phyloP scores from a whole-genome alignment of 768 basidiomycete genomes.

The Naganishia kalamii region DNA sequence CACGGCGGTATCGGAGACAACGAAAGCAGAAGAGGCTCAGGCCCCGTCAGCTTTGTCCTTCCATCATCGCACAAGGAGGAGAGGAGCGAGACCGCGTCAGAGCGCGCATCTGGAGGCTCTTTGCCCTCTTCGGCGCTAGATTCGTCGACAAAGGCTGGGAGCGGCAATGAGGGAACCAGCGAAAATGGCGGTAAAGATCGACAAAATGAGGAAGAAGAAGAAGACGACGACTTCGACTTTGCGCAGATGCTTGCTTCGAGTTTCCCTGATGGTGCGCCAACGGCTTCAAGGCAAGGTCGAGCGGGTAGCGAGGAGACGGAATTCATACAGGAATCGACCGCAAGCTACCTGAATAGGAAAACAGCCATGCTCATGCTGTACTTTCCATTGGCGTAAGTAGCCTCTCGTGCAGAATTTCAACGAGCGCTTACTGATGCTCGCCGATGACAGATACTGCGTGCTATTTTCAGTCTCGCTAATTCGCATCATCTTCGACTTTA shows the following conservation, averaged over 20 bases:
- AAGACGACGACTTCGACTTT: slow-evolving; percentile 34
- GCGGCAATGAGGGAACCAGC: not conserved
- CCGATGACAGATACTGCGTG: slow-evolving; percentile 33
- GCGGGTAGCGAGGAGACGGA: slow-evolving; percentile 30
- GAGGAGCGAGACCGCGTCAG: not conserved
- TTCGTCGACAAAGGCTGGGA: not conserved
- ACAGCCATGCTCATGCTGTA: slow-evolving; percentile 46
- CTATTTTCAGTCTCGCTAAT: slow-evolving; percentile 47
- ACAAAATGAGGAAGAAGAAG: slow-evolving; percentile 20
- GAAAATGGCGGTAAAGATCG: not conserved
- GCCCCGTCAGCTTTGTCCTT: slow-evolving; percentile 20
- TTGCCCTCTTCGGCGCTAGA: not conserved
- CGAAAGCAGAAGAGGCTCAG: slow-evolving; percentile 16
- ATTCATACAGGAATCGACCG: slow-evolving; percentile 43
- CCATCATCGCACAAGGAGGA: slow-evolving; percentile 16
- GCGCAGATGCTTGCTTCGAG: slow-evolving; percentile 24
- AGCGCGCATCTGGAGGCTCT: not conserved
- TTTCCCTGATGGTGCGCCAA: slow-evolving; percentile 29
- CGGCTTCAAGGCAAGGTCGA: slow-evolving; percentile 13
- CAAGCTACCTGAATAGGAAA: slow-evolving; percentile 46
- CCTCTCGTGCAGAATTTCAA: not conserved
- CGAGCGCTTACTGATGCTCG: not conserved
- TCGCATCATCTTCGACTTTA: slow-evolving; percentile 44
- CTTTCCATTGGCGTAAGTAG: slow-evolving; percentile 45
- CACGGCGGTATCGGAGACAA: not conserved